phyloP scores from a whole-genome alignment of 1,139 yeast species.

The Pichia sp. region DNA sequence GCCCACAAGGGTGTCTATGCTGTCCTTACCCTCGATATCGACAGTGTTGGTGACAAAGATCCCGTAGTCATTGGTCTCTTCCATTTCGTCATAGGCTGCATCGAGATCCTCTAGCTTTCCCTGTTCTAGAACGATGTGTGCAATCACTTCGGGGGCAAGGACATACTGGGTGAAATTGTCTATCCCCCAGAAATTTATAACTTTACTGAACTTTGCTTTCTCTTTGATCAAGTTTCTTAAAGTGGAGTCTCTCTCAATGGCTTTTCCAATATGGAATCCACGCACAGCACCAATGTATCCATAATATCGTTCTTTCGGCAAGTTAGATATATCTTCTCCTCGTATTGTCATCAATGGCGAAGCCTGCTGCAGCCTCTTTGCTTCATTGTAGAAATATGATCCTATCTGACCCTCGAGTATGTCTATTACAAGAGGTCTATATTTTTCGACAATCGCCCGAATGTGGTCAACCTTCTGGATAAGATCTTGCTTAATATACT shows the following conservation, averaged over 20 bases:
- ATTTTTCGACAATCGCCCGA: constrained; percentile 30
- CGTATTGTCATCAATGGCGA: constrained; percentile 46
- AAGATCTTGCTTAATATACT: constrained; percentile 19
- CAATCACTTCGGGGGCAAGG: constrained; percentile 58
- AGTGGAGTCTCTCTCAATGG: constrained; percentile 39
- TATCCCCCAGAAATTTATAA: constrained; percentile 57
- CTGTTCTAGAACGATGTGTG: constrained; percentile 49
- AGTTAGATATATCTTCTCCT: constrained; percentile 41
- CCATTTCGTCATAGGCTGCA: constrained; percentile 44
- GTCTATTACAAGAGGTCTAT: constrained; percentile 36
- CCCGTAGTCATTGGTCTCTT: constrained; percentile 55
- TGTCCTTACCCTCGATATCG: neutral
- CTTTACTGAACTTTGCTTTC: constrained; percentile 35
- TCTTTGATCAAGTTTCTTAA: constrained; percentile 33
- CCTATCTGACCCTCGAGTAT: constrained; percentile 42
- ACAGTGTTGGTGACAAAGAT: constrained; percentile 10
- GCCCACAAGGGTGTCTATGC: neutral
- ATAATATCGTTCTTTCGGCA: constrained; percentile 45
- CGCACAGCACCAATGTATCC: constrained; percentile 62
- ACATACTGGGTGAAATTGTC: constrained; percentile 54
- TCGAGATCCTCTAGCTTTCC: constrained; percentile 34
- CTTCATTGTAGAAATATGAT: constrained; percentile 48
- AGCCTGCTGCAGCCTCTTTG: constrained; percentile 36
- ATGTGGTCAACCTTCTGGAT: constrained; percentile 25
- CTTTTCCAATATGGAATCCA: constrained; percentile 36